Conservation (phyloP, 805 yeast species). For the Wickerhamomyces hampshirensis region DNA sequence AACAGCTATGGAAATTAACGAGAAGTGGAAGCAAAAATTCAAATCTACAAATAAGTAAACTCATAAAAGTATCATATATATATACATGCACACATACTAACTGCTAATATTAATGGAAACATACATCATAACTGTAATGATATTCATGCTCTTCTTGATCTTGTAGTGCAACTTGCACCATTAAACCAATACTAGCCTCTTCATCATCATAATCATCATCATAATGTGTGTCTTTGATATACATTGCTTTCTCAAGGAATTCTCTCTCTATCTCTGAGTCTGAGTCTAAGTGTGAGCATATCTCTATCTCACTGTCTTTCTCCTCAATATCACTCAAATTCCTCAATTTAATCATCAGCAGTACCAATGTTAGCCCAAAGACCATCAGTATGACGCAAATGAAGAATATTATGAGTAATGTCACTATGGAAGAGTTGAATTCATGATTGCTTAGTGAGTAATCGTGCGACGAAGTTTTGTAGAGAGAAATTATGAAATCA, state of each 20-base stretch:
- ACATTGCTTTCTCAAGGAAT: not conserved
- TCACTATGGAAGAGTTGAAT: conserved; percentile 10
- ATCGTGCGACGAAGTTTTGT: conserved; percentile 13
- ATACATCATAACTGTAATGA: not conserved
- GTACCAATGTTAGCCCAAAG: conserved; percentile 8
- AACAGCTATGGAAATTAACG: conserved; percentile 22
- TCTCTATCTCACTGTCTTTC: conserved; percentile 1
- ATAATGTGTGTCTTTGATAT: not conserved
- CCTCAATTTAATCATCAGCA: conserved; percentile 15
- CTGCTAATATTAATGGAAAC: conserved; percentile 3
- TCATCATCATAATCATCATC: conserved; percentile 2
- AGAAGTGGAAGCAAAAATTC: conserved; percentile 23
- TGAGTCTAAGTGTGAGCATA: too few relatives aligned
- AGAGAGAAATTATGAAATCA: conserved; percentile 10
- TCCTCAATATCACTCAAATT: conserved; percentile 14
- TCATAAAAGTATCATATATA: not conserved
- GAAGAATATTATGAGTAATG: conserved; percentile 13
- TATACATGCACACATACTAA: too few relatives aligned
- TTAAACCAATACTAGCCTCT: not conserved
- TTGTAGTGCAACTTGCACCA: not conserved
- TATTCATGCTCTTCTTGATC: not conserved
- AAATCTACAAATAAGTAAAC: conserved; percentile 1
- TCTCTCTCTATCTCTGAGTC: conserved; percentile 1
- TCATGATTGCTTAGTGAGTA: conserved; percentile 14
- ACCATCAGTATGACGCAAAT: conserved; percentile 11